phyloP scores from a whole-genome alignment of 2,329 filamentous ascomycete genomes.

The Colletotrichum lindemuthianum region DNA sequence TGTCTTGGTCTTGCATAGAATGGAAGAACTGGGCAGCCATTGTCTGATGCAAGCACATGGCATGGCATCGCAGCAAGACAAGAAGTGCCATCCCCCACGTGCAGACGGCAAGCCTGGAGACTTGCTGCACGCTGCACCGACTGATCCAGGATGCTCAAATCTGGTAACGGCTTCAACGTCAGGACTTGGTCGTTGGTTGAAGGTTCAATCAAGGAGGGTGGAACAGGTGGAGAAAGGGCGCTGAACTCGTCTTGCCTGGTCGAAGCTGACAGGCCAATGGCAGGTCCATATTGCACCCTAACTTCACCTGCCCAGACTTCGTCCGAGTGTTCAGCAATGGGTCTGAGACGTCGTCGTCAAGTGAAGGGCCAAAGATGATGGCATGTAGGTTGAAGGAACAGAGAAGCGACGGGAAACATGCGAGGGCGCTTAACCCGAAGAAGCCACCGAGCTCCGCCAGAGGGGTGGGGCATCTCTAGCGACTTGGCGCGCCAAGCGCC shows the following conservation, averaged over 20 bases:
- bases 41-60: neutral
- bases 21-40: constrained; percentile 3
- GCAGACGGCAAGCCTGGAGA: neutral
- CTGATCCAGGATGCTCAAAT: constrained; percentile 6
- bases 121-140: constrained; percentile 1
- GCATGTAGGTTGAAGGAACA: neutral
- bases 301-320: neutral
- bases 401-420: neutral
- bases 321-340: neutral
- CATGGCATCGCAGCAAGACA: constrained; percentile 1
- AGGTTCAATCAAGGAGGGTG: neutral
- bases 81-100: constrained; percentile 11
- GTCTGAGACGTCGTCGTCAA: too few relatives aligned
- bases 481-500: constrained; percentile 31
- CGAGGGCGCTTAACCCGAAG: constrained; percentile 2
- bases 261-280: neutral
- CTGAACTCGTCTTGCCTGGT: neutral
- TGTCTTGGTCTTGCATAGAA: constrained; percentile 9
- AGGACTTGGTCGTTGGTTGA: neutral
- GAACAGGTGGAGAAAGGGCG: neutral
- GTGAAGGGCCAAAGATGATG: neutral
- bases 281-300: neutral
- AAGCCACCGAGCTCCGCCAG: constrained; percentile 16
- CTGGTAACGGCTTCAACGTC: neutral
- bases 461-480: neutral